These are phyloP conservation scores for Leccinellum luteum DNA, from an alignment of 768 basidiomycete genomes.

Conservation along the genomic window DNA sequence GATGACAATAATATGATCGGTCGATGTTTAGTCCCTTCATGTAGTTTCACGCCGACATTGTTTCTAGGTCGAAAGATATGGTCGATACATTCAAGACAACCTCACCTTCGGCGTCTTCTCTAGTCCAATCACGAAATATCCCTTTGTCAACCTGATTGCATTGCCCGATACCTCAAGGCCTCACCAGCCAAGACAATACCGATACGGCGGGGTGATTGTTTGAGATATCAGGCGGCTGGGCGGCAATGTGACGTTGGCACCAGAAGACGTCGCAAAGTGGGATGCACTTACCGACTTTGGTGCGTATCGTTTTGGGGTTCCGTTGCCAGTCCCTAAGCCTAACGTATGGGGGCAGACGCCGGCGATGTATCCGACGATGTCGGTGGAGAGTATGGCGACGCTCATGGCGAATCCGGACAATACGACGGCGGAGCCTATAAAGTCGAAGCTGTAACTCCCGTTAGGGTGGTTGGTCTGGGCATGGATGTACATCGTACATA, in stretches of 20 bases:
- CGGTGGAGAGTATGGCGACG: conserved; percentile 75
- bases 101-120: neutral
- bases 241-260: conserved; percentile 72
- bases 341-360: conserved; percentile 51
- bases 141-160: conserved; percentile 69
- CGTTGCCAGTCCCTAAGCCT: neutral
- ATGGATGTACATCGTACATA: too few relatives aligned
- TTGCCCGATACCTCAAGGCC: conserved; percentile 92
- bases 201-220: conserved; percentile 74
- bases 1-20: conserved; percentile 77
- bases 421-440: conserved; percentile 31
- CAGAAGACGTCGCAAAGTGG: conserved; percentile 85
- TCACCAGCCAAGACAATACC: conserved; percentile 78
- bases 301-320: conserved; percentile 32
- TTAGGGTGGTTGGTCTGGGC: too few relatives aligned
- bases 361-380: conserved; percentile 74
- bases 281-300: conserved; percentile 79
- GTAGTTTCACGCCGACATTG: neutral
- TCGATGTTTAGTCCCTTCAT: conserved; percentile 16
- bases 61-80: conserved; percentile 71
- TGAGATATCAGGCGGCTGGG: conserved; percentile 90
- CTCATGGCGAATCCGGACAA: conserved; percentile 61
- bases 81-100: conserved; percentile 85
- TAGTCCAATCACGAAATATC: neutral
- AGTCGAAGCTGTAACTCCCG: conserved; percentile 53